These are phyloP conservation scores for Brachypodium distachyon DNA, from an alignment of 202 grass and related monocot species.

Conservation along the genomic window DNA sequence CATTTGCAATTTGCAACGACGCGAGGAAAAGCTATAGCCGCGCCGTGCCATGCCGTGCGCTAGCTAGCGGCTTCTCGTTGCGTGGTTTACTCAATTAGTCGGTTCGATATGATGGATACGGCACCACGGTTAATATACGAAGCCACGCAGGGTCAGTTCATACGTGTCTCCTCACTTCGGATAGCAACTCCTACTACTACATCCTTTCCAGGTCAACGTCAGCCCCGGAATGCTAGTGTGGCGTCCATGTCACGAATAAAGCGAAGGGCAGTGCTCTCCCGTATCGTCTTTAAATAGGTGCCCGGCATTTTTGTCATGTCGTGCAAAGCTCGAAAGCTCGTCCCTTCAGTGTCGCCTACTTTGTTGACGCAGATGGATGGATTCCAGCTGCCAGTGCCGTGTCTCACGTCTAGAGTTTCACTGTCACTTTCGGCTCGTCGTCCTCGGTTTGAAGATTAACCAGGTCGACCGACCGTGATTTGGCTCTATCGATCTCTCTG, in stretches of 20 bases:
- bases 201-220: neutral
- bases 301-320: neutral
- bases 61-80: neutral
- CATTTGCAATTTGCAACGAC: no score
- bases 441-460: neutral
- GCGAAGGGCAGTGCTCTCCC: neutral
- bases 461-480: neutral
- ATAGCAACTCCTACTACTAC: no score
- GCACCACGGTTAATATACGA: no score
- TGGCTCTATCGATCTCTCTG: neutral
- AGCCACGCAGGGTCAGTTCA: no score
- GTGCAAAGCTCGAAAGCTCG: neutral
- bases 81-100: no score
- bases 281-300: neutral
- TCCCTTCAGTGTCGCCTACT: neutral
- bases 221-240: neutral
- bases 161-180: no score
- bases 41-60: neutral
- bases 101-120: no score
- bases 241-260: conserved; percentile 8
- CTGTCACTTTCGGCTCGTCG: neutral
- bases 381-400: neutral
- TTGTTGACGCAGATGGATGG: neutral
- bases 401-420: neutral
- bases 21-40: neutral